Evolutionary conservation across 2,329 filamentous ascomycete genomes (phyloP), one percentile per base, ranked within the genome.

Genomic region (Verticillium zaregamsianum): DNA sequence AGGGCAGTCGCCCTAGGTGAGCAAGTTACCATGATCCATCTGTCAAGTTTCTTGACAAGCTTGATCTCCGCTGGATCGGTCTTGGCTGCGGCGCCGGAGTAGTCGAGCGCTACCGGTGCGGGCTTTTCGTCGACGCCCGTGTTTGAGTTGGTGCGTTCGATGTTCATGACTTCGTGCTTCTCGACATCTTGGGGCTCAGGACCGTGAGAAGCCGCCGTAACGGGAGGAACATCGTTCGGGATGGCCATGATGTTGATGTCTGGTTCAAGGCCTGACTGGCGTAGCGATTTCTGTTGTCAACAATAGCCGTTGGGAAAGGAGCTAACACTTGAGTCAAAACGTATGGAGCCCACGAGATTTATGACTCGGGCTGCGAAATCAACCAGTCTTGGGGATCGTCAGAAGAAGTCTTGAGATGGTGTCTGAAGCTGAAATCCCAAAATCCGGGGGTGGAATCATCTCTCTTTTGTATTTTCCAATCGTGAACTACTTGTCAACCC

Each of bases 1-100:
- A 52, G 25, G 39, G 11, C 28, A 28, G 15, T 2, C 17, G 25
- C n/a, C n/a, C 15, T 23, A 23, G 6, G 3, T 59, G 9, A 5
- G 9, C 9, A 14, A 60, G 67, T 59, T 57, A 71, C 70, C 71
- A 78, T 76, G 39, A 78, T 74, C 68, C 73, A 74, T 56, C 69
- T 57, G 61, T 77, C 76, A 4, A 78, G 67, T 63, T 77, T 77
- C 60, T 69, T 71, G 25, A 78, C 75, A 15, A 78, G 68, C 5
- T 69, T 71, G 62, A 77, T 77, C 61, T 78, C 76, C 28, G 65
- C 71, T 1, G 74, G 75, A 40, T 77, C 74, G 0, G 74, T 76
- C 67, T 77, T 78, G 61, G 71, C 71, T 35, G 71, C 67, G 5
- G 76, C 74, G 20, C 75, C 76, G 5, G 74, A 76, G 66, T 77